Conservation (phyloP, 2,329 filamentous ascomycete species). For the Calonectria montana region DNA sequence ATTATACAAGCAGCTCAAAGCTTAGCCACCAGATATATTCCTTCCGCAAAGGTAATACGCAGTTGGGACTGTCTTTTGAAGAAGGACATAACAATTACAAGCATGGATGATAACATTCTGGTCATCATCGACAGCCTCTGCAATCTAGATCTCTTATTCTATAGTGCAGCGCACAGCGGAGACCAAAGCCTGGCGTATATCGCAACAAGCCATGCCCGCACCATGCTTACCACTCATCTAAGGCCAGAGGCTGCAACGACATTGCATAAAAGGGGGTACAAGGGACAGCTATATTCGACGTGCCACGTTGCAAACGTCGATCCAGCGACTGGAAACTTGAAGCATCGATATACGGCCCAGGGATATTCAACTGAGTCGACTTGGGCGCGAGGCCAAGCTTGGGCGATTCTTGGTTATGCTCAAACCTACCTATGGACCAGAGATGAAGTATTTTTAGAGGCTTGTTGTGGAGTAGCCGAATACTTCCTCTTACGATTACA, state of each 20-base stretch:
- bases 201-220: constrained; percentile 53
- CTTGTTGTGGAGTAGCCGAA: constrained; percentile 56
- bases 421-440: constrained; percentile 62
- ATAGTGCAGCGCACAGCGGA: constrained; percentile 49
- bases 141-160: constrained; percentile 54
- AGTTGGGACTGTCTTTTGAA: constrained; percentile 58
- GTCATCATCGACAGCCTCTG: constrained; percentile 58
- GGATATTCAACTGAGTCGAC: constrained; percentile 58
- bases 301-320: constrained; percentile 60
- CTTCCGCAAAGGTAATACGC: constrained; percentile 55
- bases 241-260: constrained; percentile 41
- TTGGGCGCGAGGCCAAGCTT: constrained; percentile 62
- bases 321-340: constrained; percentile 51
- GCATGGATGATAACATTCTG: constrained; percentile 46
- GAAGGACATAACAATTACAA: constrained; percentile 41
- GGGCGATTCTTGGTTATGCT: constrained; percentile 60
- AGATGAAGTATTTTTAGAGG: constrained; percentile 52
- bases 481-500: constrained; percentile 58
- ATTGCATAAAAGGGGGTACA: constrained; percentile 25
- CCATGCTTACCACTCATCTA: constrained; percentile 53
- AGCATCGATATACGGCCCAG: constrained; percentile 57
- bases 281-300: constrained; percentile 43
- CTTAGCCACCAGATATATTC: constrained; percentile 55
- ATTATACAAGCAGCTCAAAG: constrained; percentile 57
- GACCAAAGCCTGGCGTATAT: constrained; percentile 46